These are phyloP conservation scores for Cunninghamia lanceolata DNA, from an alignment of 75 land plant species.

Conservation along the genomic window DNA sequence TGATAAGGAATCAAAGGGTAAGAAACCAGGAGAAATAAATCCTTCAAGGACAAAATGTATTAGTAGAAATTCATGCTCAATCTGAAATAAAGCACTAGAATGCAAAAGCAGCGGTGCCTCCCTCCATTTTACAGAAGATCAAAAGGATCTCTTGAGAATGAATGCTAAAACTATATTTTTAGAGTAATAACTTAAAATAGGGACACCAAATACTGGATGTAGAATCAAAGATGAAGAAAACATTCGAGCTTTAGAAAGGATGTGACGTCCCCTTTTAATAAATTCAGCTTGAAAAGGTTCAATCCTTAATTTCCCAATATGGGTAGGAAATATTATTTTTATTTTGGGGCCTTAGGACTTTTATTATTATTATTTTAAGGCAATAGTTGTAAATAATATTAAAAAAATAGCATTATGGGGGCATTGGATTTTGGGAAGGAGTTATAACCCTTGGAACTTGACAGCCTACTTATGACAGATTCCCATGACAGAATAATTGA, in stretches of 20 bases:
- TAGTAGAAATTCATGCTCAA: neutral
- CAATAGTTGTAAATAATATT: no score
- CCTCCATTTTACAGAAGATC: neutral
- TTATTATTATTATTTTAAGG: no score
- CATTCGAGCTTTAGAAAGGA: neutral
- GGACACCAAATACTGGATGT: neutral
- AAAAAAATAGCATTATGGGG: no score
- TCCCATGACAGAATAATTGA: no score
- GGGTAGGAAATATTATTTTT: no score
- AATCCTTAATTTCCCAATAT: no score
- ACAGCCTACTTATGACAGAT: no score
- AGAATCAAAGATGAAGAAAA: neutral
- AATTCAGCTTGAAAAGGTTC: no score
- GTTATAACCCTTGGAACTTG: no score
- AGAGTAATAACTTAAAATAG: neutral
- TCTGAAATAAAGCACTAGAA: neutral
- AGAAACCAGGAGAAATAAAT: neutral
- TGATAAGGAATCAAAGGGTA: neutral
- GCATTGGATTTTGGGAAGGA: no score
- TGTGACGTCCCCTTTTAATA: no score
- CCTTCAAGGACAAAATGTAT: neutral
- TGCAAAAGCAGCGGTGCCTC: neutral
- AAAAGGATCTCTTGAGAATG: neutral
- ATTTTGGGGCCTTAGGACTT: no score
- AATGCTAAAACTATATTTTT: neutral